A percentile compares a stretch with the other conserved stretches of the same genome.
Conservation (phyloP, 805 yeast species). For the Hemisphaericaspora nanyangensis region DNA sequence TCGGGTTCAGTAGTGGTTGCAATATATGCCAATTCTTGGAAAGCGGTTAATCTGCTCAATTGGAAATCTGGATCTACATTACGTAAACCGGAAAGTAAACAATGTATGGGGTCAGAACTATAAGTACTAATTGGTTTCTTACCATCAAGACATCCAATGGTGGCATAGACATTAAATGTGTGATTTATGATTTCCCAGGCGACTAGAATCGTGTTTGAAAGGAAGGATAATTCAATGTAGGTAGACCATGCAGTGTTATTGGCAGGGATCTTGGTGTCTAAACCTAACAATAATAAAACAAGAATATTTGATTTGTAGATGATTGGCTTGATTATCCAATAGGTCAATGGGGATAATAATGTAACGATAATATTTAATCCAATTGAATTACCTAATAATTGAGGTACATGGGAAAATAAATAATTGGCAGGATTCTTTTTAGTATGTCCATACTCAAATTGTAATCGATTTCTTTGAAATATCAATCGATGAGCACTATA, state of each 20-base stretch:
- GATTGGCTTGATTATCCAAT: slow-evolving; percentile 35
- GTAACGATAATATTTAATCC: slow-evolving; percentile 25
- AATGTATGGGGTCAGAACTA: slow-evolving; percentile 58
- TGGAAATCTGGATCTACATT: slow-evolving; percentile 39
- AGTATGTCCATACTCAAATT: slow-evolving; percentile 41
- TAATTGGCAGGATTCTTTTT: slow-evolving; percentile 37
- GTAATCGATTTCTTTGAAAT: slow-evolving; percentile 53
- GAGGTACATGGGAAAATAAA: slow-evolving; percentile 21
- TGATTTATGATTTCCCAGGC: slow-evolving; percentile 56
- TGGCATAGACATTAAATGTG: slow-evolving; percentile 59
- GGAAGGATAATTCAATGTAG: slow-evolving; percentile 24
- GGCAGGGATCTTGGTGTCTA: slow-evolving; percentile 41
- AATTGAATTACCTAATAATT: slow-evolving; percentile 36
- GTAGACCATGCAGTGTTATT: slow-evolving; percentile 27
- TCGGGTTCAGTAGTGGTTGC: slow-evolving; percentile 45
- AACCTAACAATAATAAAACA: slow-evolving; percentile 24
- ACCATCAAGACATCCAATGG: slow-evolving; percentile 69
- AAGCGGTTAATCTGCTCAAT: slow-evolving; percentile 55
- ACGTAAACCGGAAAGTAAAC: slow-evolving; percentile 60
- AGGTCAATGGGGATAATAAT: slow-evolving; percentile 35
- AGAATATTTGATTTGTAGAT: slow-evolving; percentile 37
- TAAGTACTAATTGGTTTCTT: slow-evolving; percentile 57
- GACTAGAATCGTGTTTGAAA: slow-evolving; percentile 33
- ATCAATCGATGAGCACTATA: slow-evolving; percentile 51
- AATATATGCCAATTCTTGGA: slow-evolving; percentile 69